A percentile compares a stretch with the other conserved stretches of the same genome.
Conservation (phyloP, 2,329 filamentous ascomycete genomes). For the Cercospora sp. region DNA sequence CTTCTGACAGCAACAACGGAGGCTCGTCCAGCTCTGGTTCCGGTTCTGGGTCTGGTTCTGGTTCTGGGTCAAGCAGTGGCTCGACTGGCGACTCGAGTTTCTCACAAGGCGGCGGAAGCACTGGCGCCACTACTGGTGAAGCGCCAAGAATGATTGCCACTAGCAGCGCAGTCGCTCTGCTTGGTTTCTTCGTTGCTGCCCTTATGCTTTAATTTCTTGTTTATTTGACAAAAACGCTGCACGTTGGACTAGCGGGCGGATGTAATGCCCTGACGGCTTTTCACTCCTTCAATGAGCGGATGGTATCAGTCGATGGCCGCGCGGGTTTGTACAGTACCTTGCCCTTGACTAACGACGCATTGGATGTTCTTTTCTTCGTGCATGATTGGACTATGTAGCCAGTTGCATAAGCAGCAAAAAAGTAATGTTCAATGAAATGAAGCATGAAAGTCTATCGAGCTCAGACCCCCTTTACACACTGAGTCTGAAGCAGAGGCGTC, state of each 20-base stretch:
- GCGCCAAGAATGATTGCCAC: slow-evolving; percentile 39
- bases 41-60: slow-evolving; percentile 15
- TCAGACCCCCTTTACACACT: neutral
- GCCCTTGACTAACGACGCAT: slow-evolving; percentile 12
- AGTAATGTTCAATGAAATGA: slow-evolving; percentile 19
- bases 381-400: slow-evolving; percentile 19
- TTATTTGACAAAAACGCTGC: slow-evolving; percentile 5
- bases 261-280: slow-evolving; percentile 24
- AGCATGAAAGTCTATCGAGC: slow-evolving; percentile 7
- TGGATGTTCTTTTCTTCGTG: slow-evolving; percentile 18
- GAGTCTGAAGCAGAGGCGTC: neutral
- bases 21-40: slow-evolving; percentile 24
- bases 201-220: slow-evolving; percentile 36
- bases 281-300: slow-evolving; percentile 21
- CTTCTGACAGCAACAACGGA: slow-evolving; percentile 36
- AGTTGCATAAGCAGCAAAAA: slow-evolving; percentile 12
- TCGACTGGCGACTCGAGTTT: slow-evolving; percentile 24
- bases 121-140: slow-evolving; percentile 30
- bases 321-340: slow-evolving; percentile 23
- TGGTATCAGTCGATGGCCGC: slow-evolving; percentile 14
- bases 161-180: slow-evolving; percentile 38
- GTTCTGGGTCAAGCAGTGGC: slow-evolving; percentile 21
- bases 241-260: slow-evolving; percentile 6
- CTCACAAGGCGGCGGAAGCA: slow-evolving; percentile 29
- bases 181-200: slow-evolving; percentile 42